Conservation (phyloP, 2,329 filamentous ascomycete species). For the Cladosporium sp. region DNA sequence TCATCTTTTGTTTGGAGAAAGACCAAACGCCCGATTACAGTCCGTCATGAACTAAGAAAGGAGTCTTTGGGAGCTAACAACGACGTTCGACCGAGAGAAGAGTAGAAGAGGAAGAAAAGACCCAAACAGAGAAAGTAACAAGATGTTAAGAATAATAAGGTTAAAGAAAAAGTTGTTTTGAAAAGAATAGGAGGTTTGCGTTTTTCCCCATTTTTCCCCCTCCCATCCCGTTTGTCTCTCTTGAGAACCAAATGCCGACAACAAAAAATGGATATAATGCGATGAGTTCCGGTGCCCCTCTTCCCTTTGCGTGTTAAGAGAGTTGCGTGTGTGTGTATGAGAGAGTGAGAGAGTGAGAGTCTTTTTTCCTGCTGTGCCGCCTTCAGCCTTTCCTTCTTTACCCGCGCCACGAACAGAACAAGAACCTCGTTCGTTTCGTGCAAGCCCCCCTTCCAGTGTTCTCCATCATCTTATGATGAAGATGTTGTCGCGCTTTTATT, state of each 20-base stretch:
- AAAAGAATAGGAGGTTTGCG: too few species aligned
- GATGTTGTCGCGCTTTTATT: constrained; percentile 6
- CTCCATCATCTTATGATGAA: too few species aligned
- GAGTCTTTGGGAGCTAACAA: not conserved
- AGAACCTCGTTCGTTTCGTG: not conserved
- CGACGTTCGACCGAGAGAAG: not conserved
- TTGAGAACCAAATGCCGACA: constrained; percentile 9
- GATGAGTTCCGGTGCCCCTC: constrained; percentile 5
- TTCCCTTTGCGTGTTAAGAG: not conserved
- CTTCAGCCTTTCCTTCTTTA: not conserved
- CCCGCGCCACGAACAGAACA: not conserved
- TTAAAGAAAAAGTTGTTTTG: not conserved
- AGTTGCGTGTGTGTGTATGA: not conserved
- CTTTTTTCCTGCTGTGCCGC: not conserved
- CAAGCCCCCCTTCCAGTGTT: too few species aligned
- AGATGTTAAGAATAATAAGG: not conserved
- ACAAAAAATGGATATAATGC: constrained; percentile 13
- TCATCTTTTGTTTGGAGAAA: too few species aligned
- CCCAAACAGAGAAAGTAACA: not conserved
- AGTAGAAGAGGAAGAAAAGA: not conserved
- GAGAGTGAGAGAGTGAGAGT: not conserved
- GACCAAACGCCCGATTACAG: too few species aligned
- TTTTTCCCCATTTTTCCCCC: not conserved
- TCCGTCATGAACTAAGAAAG: not conserved
- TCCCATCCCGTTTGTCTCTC: not conserved